Base-by-base conservation (phyloP, 140 eudicot genomes). In the Bidens hawaiensis region DNA sequence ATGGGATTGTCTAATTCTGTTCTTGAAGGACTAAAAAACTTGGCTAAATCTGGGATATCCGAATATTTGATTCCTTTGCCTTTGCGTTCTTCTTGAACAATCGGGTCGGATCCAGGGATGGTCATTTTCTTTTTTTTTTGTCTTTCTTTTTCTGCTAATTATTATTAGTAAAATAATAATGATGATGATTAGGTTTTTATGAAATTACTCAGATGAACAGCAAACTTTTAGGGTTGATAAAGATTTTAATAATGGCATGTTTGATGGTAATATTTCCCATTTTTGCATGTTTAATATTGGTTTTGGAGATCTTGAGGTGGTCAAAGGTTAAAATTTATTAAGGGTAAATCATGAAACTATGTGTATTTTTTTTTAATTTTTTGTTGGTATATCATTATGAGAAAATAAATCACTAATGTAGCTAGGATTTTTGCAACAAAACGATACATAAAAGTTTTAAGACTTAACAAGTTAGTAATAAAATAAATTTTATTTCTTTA, bases 31-130 rank as follows among this genome's bases (percentile, higher is more conserved):
- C 38, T 67, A 4, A 64, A 55, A 47, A 18, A 66, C 43, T 49
- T 65, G 6, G 62, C 60, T 36, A 65, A 65, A 73, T 73, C 72
- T 49, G 79, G 69, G 56, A 58, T 38, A 19, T 60, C 63, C 14
- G 62, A 31, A 27, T 16, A 60, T 23, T 50, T 55, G 52, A 64
- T 21, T 34, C 34, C 61, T 15, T 42, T 46, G 43, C 33, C 52
- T 33, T 60, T n/a, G n/a, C n/a, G n/a, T n/a, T n/a, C n/a, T n/a
- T n/a, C 41, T 48, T 24, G 56, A 36, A 17, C 27, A 65, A 18
- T n/a, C n/a, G n/a, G n/a, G n/a, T n/a, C n/a, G n/a, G n/a, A n/a
- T n/a, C n/a, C n/a, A n/a, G n/a, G 27, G 62, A 74, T 27, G 33
- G 64, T 65, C 78, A 74, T 74, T 2, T 65, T 57, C 4, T 46